Evolutionary conservation across 2,329 filamentous ascomycete species (phyloP).

Genomic region (Emergomyces orientalis): DNA sequence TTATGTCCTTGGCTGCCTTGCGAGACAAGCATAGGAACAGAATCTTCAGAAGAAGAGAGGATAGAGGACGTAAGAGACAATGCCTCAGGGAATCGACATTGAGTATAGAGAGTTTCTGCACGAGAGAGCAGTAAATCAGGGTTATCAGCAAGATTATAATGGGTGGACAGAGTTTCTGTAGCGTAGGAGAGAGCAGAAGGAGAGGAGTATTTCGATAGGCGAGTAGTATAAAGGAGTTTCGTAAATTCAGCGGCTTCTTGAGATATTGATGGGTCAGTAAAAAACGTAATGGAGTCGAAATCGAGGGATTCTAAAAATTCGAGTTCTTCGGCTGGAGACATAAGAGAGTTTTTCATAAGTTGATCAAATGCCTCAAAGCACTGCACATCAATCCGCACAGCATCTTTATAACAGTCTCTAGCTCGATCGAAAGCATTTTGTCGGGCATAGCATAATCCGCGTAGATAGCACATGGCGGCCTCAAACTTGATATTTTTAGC

Average conservation of each 20-base stretch:
- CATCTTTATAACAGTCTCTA: conserved; percentile 97
- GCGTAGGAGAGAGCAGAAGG: conserved; percentile 73
- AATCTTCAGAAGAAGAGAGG: conserved; percentile 74
- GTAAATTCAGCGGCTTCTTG: conserved; percentile 91
- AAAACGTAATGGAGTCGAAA: conserved; percentile 70
- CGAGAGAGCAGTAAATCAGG: conserved; percentile 83
- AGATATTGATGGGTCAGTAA: conserved; percentile 55
- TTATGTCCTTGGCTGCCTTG: conserved; percentile 26
- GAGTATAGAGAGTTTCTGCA: conserved; percentile 85
- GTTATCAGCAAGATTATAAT: conserved; percentile 80
- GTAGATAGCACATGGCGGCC: conserved; percentile 92
- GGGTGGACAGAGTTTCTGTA: conserved; percentile 82
- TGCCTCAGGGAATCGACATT: conserved; percentile 86
- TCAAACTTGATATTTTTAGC: conserved; percentile 73
- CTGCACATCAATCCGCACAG: conserved; percentile 90
- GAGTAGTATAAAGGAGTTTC: conserved; percentile 90
- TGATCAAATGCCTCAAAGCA: conserved; percentile 98
- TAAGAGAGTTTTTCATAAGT: conserved; percentile 89
- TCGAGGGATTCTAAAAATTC: conserved; percentile 78
- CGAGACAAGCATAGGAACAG: conserved; percentile 32
- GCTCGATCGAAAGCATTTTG: conserved; percentile 95
- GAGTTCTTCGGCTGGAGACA: conserved; percentile 84
- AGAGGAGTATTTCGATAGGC: conserved; percentile 89
- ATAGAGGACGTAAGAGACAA: conserved; percentile 75
- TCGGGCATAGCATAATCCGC: conserved; percentile 90